phyloP scores from a whole-genome alignment of 176 grass and related monocot species.

The Paspalum vaginatum region DNA sequence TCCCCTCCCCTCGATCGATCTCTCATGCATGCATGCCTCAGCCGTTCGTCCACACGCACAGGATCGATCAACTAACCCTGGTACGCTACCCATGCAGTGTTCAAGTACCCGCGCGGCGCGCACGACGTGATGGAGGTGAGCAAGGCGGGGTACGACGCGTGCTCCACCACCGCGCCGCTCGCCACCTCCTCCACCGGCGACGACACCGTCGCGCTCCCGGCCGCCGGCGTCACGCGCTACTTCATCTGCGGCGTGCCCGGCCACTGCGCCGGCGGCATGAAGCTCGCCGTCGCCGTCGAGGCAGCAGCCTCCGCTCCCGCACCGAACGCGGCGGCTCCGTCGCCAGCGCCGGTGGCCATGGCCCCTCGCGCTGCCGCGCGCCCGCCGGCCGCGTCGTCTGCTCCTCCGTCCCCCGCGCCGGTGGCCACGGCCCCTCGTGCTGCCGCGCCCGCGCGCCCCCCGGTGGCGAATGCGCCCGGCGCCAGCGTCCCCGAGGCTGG shows the following conservation, averaged over 20 bases:
- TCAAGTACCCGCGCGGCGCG: background rate
- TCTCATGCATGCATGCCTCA: no score
- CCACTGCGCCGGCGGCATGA: constrained; percentile 51
- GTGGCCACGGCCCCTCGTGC: no score
- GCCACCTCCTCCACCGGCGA: background rate
- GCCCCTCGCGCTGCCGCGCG: background rate
- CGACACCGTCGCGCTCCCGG: constrained; percentile 22
- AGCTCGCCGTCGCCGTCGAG: constrained; percentile 39
- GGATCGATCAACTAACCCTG: no score
- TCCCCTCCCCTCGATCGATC: no score
- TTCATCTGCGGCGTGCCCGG: constrained; percentile 51
- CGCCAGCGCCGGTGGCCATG: background rate
- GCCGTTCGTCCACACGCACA: no score
- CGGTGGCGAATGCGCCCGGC: no score
- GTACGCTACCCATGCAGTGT: no score
- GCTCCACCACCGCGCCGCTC: background rate
- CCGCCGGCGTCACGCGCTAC: constrained; percentile 29
- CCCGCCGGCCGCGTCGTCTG: no score
- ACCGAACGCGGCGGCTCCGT: background rate
- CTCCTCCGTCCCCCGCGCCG: no score
- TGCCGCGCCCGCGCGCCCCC: no score
- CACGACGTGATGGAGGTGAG: constrained; percentile 46
- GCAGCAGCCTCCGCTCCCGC: background rate
- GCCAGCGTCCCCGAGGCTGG: no score
- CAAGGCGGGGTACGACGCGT: constrained; percentile 30